These are phyloP conservation scores for Colletotrichum liaoningense DNA, from an alignment of 2,329 filamentous ascomycete species.

Conservation along the genomic window DNA sequence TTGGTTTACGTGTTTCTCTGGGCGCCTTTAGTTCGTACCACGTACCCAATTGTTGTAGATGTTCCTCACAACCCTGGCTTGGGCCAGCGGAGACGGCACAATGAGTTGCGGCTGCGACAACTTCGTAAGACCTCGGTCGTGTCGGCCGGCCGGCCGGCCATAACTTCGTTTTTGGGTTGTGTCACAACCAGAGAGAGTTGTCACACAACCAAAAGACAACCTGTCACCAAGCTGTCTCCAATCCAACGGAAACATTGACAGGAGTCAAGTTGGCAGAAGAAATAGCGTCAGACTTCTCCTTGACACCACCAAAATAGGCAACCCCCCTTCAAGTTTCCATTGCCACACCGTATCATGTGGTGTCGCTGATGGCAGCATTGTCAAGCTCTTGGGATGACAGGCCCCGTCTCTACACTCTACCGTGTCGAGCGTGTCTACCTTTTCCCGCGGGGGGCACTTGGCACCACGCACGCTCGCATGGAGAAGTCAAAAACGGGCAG, in stretches of 20 bases:
- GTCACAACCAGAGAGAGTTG: neutral
- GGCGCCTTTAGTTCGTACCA: neutral
- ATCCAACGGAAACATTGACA: conserved; percentile 19
- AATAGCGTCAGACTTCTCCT: conserved; percentile 28
- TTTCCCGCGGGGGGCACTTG: neutral
- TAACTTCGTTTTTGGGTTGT: conserved; percentile 1
- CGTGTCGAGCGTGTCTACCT: neutral
- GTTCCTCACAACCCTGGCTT: neutral
- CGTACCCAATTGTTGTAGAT: neutral
- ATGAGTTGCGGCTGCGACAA: neutral
- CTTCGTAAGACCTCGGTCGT: conserved; percentile 3
- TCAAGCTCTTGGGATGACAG: conserved; percentile 30
- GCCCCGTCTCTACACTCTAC: neutral
- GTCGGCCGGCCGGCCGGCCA: neutral
- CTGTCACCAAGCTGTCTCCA: conserved; percentile 25
- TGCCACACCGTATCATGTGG: conserved; percentile 26
- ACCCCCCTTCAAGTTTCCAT: neutral
- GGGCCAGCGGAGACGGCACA: neutral
- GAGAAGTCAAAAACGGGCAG: conserved; percentile 12
- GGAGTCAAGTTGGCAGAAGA: conserved; percentile 16
- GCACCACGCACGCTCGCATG: conserved; percentile 12
- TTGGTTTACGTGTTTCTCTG: neutral
- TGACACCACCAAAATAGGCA: conserved; percentile 18
- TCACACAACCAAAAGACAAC: conserved; percentile 11
- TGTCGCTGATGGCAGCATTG: conserved; percentile 19